Conservation (phyloP, 148 eudicot species). For the Arctostaphylos glauca region DNA sequence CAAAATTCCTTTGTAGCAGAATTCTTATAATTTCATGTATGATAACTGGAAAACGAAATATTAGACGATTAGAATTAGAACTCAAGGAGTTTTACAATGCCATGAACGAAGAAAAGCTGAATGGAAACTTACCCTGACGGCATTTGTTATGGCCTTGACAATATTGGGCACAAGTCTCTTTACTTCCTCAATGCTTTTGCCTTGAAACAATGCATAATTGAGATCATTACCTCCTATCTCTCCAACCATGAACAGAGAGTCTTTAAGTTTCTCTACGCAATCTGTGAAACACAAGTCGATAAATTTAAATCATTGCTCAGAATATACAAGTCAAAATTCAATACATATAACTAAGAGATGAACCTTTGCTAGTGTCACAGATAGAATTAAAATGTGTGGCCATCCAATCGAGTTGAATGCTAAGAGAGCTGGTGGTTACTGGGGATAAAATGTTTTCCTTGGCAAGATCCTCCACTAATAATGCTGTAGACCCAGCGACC, state of each 20-base stretch:
- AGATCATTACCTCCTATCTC: not conserved
- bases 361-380: not conserved
- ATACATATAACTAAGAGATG: not conserved
- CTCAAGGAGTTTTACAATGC: no score
- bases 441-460: not conserved
- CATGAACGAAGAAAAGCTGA: not conserved
- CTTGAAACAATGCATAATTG: not conserved
- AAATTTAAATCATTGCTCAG: not conserved
- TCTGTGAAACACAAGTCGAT: not conserved
- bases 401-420: no score
- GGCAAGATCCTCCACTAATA: not conserved
- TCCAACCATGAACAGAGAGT: not conserved
- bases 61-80: not conserved
- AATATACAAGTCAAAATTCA: not conserved
- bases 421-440: not conserved
- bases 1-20: no score
- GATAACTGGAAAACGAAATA: no score
- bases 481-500: not conserved
- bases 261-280: not conserved
- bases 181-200: not conserved
- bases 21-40: no score
- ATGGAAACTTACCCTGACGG: not conserved
- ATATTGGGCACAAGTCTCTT: not conserved
- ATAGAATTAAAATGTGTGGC: not conserved
- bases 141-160: not conserved